Conservation (phyloP, 306 rosid species). For the Aeschynomene evenia region DNA sequence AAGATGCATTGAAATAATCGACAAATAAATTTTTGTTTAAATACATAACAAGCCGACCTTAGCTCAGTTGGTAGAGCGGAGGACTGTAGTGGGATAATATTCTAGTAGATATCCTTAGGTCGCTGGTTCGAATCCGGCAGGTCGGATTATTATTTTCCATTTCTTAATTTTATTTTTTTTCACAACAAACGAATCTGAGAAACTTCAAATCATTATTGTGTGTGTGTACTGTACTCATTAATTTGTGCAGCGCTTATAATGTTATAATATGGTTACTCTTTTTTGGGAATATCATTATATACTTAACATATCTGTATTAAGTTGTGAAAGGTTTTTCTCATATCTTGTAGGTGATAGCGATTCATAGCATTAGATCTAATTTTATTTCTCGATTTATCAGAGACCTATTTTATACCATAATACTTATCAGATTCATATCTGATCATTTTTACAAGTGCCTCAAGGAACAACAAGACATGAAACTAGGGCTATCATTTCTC, state of each 20-base stretch:
- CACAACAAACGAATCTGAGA: too few relatives aligned
- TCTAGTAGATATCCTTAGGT: conserved; percentile 39
- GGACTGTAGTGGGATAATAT: conserved; percentile 36
- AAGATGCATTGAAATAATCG: too few relatives aligned
- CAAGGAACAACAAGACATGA: not conserved
- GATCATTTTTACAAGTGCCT: not conserved
- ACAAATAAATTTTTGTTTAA: too few relatives aligned
- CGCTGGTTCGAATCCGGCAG: conserved; percentile 57
- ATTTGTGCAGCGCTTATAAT: too few relatives aligned
- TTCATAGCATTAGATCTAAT: not conserved
- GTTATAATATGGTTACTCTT: too few relatives aligned
- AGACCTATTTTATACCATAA: not conserved
- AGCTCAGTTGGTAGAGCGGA: conserved; percentile 57
- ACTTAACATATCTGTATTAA: too few relatives aligned
- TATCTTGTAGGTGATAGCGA: too few relatives aligned
- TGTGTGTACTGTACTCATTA: too few relatives aligned
- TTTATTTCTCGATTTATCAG: not conserved
- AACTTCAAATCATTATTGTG: too few relatives aligned
- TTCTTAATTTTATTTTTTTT: too few relatives aligned
- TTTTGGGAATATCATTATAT: too few relatives aligned
- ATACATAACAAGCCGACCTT: conserved; percentile 8
- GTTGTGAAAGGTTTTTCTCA: too few relatives aligned
- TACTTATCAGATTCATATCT: not conserved
- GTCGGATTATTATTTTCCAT: conserved; percentile 24
- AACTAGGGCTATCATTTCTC: not conserved